Evolutionary conservation across 2,329 filamentous ascomycete genomes (phyloP), one percentile per base, ranked within the genome.

Genomic region (Trichophyton simii): DNA sequence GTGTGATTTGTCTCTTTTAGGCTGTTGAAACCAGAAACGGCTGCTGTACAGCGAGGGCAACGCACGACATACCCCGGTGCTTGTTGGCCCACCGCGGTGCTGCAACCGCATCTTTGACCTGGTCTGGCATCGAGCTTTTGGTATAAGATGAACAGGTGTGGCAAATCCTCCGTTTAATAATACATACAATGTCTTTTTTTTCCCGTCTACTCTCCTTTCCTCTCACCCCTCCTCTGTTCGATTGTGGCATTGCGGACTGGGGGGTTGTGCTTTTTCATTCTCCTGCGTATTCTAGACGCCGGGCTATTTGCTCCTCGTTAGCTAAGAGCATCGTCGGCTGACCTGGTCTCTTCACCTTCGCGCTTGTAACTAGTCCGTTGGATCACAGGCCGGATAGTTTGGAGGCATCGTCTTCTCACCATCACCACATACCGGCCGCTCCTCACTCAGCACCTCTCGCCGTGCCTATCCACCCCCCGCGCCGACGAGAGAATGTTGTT

Each of bases 401-500:
- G 55, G 55, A 58, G 34, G 13, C 55, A 41, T 42, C 41, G 20
- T 46, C 61, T 60, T 63, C 61, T 61, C 64, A 65, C 55, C 62
- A 61, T 28, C 60, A 63, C 22, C 61, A 63, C 11, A 34, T 54
- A 28, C 50, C 18, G 28, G 22, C 25, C 44, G 62, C 64, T 61
- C 67, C 64, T 61, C 68, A 59, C 50, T 62, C 66, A 50, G 61
- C 70, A 64, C 68, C 69, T 63, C 64, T 65, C 59, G 66, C 63
- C 62, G 63, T 67, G 61, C 73, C 71, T 61, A 65, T 66, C 44
- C 73, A 46, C 22, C 28, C 50, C 15, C 28, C 15, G 15, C 67
- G 68, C 65, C 75, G 74, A 67, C 74, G 74, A 66, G 74, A 76
- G 62, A 71, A 77, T 73, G 74, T 71, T 50, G 67, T 72, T 63